phyloP scores from a whole-genome alignment of 108 stramenopile species.

The Mediolabrus comicus region DNA sequence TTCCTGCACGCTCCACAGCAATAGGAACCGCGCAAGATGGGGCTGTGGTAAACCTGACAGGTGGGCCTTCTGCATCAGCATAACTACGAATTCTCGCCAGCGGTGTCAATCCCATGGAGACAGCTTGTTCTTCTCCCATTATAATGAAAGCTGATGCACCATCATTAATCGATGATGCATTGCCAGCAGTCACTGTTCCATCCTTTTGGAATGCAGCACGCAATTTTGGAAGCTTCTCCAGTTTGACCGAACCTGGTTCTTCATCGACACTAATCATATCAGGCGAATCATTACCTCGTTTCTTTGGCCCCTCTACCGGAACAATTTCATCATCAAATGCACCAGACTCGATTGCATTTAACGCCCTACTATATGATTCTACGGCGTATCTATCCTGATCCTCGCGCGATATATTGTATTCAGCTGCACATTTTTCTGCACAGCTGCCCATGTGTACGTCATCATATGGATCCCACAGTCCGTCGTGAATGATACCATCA shows the following conservation, averaged over 20 bases:
- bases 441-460: constrained; percentile 96
- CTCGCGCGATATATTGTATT: constrained; percentile 80
- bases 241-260: constrained; percentile 75
- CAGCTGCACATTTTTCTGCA: constrained; percentile 88
- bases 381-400: constrained; percentile 93
- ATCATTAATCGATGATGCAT: constrained; percentile 95
- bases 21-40: constrained; percentile 90
- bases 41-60: constrained; percentile 92
- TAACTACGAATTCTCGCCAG: constrained; percentile 85
- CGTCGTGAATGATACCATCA: constrained; percentile 92
- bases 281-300: constrained; percentile 45
- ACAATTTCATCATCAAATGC: constrained; percentile 78
- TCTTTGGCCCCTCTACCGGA: constrained; percentile 64
- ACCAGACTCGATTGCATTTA: constrained; percentile 66
- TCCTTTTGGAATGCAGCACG: constrained; percentile 88
- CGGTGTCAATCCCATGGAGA: constrained; percentile 65
- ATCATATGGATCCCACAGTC: constrained; percentile 95
- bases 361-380: constrained; percentile 82
- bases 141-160: constrained; percentile 93
- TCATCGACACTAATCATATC: constrained; percentile 76
- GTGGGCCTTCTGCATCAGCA: constrained; percentile 87
- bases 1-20: constrained; percentile 79
- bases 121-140: constrained; percentile 76
- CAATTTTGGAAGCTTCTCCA: constrained; percentile 70
- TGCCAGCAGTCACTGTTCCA: constrained; percentile 97